These are phyloP conservation scores for Blepharisma stoltei DNA, from an alignment of 73 alveolate genomes.

Conservation along the genomic window DNA sequence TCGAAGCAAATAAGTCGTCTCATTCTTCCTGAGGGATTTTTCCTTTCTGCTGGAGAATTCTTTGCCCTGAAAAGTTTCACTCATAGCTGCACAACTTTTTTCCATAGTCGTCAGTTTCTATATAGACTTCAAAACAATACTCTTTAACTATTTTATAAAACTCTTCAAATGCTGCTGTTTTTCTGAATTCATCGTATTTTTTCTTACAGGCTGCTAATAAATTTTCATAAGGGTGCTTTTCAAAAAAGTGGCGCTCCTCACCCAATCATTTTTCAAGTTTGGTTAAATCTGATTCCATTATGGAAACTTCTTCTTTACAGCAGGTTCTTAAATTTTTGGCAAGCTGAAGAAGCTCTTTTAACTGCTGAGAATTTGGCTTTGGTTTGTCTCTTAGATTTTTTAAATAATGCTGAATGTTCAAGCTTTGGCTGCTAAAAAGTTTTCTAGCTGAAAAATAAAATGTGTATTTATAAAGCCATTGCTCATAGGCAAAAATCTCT, in stretches of 20 bases:
- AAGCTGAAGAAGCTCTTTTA: neutral
- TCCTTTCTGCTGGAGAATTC: conserved; percentile 14
- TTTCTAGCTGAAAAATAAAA: conserved; percentile 4
- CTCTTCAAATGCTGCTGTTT: neutral
- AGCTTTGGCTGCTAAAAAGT: conserved; percentile 9
- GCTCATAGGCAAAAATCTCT: neutral
- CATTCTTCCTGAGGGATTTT: conserved; percentile 23
- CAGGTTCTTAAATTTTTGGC: neutral
- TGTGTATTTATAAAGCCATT: conserved; percentile 19
- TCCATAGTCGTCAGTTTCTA: conserved; percentile 2
- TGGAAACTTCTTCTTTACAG: neutral
- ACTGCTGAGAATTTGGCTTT: neutral
- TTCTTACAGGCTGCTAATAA: neutral
- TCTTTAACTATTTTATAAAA: conserved; percentile 21
- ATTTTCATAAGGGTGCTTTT: neutral
- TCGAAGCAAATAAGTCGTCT: neutral
- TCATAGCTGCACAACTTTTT: conserved; percentile 9
- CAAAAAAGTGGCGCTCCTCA: neutral
- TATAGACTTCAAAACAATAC: conserved; percentile 7
- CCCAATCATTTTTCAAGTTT: neutral
- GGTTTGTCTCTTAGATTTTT: neutral
- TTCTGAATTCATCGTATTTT: neutral
- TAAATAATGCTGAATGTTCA: conserved; percentile 7
- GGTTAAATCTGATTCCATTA: conserved; percentile 1
- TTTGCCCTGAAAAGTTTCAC: conserved; percentile 17